Evolutionary conservation across 2,329 filamentous ascomycete species (phyloP).

Genomic region (Fusarium equiseti): DNA sequence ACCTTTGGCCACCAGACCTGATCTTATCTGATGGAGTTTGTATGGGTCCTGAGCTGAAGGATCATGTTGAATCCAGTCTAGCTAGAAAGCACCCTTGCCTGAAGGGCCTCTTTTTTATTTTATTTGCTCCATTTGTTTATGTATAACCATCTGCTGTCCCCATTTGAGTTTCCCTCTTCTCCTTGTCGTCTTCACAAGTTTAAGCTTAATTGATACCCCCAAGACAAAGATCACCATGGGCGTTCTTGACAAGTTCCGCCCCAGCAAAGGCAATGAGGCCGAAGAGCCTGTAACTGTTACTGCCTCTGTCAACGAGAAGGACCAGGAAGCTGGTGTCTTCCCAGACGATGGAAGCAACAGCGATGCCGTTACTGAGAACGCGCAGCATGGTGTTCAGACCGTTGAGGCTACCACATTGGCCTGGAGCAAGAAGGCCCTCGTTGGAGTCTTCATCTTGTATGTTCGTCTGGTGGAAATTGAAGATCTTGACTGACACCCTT

Average conservation of each 20-base stretch:
- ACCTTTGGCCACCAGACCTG: constrained; percentile 25
- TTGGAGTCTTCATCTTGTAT: constrained; percentile 51
- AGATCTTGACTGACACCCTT: background rate
- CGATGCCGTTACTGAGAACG: constrained; percentile 39
- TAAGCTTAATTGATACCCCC: constrained; percentile 11
- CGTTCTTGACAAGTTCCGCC: constrained; percentile 34
- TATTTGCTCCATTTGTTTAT: constrained; percentile 6
- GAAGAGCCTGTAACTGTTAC: constrained; percentile 28
- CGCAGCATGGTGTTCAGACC: constrained; percentile 55
- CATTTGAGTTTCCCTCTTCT: background rate
- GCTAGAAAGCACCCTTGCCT: constrained; percentile 9
- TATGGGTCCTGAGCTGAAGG: constrained; percentile 19
- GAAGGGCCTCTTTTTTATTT: constrained; percentile 15
- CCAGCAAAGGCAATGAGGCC: constrained; percentile 26
- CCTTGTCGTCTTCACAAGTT: constrained; percentile 25
- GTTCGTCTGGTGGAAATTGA: constrained; percentile 10
- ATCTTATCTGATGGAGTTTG: constrained; percentile 45
- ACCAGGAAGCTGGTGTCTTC: constrained; percentile 21
- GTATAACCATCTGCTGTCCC: constrained; percentile 15
- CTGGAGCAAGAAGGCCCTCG: constrained; percentile 56
- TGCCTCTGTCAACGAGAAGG: constrained; percentile 34
- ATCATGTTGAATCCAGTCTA: constrained; percentile 9
- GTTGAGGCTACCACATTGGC: constrained; percentile 57
- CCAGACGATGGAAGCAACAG: constrained; percentile 24
- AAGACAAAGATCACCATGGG: constrained; percentile 36